Evolutionary conservation across 2,329 filamentous ascomycete genomes (phyloP).

Genomic region (Fonsecaea monophora): DNA sequence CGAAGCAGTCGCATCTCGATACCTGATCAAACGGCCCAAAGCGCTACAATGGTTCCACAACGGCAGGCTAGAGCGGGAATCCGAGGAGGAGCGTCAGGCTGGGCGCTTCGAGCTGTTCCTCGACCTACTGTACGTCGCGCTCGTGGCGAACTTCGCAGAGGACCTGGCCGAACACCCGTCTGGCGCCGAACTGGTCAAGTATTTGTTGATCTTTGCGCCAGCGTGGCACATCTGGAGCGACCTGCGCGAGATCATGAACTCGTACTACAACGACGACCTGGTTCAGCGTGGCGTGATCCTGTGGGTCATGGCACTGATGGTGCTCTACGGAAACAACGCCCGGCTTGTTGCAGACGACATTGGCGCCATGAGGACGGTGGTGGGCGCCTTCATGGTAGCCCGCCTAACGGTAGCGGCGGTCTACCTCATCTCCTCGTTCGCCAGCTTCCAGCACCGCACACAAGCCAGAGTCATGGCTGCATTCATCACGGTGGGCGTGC

Average conservation of each 20-base stretch:
- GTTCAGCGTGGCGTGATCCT: constrained; percentile 46
- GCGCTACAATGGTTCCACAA: constrained; percentile 58
- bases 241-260: constrained; percentile 60
- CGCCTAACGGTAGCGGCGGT: constrained; percentile 50
- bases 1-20: constrained; percentile 27
- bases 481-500: constrained; percentile 51
- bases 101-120: constrained; percentile 59
- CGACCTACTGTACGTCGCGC: constrained; percentile 57
- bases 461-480: constrained; percentile 55
- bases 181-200: constrained; percentile 55
- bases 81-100: constrained; percentile 54
- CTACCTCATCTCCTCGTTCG: constrained; percentile 54
- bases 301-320: constrained; percentile 56
- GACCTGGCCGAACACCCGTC: constrained; percentile 56
- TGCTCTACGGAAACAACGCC: constrained; percentile 59
- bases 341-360: constrained; percentile 53
- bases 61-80: constrained; percentile 51
- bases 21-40: constrained; percentile 44
- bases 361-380: constrained; percentile 54
- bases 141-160: constrained; percentile 56
- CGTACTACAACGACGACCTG: constrained; percentile 60
- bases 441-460: constrained; percentile 56
- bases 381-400: constrained; percentile 56
- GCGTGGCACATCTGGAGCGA: constrained; percentile 58
- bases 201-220: constrained; percentile 57